A percentile compares a stretch with the other conserved stretches of the same genome.
Evolutionary conservation across 805 yeast genomes (phyloP).

Genomic region (Yamadazyma ubonensis): DNA sequence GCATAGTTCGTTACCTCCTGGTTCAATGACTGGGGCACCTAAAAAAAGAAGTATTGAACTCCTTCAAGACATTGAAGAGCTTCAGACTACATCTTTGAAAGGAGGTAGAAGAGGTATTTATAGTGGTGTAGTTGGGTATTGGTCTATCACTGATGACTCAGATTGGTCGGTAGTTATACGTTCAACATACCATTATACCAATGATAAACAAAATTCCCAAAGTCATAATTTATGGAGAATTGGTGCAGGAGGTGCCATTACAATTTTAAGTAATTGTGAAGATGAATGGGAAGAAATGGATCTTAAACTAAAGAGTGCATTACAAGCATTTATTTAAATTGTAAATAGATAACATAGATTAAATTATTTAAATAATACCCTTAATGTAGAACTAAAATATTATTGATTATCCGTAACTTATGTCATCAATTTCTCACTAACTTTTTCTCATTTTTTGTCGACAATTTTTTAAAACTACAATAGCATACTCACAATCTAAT

Average conservation of each 20-base stretch:
- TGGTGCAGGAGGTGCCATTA: conserved; percentile 99
- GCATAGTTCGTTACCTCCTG: conserved; percentile 85
- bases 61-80: conserved; percentile 56
- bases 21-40: conserved; percentile 99
- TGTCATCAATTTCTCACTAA: conserved; percentile 2
- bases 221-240: conserved; percentile 60
- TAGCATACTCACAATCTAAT: conserved; percentile 26
- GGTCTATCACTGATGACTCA: conserved; percentile 82
- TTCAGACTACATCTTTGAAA: conserved; percentile 29
- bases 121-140: conserved; percentile 94
- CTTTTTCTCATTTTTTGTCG: conserved; percentile 9
- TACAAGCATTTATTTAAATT: conserved; percentile 56
- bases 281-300: conserved; percentile 94
- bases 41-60: conserved; percentile 88
- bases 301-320: conserved; percentile 73
- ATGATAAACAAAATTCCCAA: conserved; percentile 39
- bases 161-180: conserved; percentile 97
- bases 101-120: conserved; percentile 75
- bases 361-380: too few species aligned
- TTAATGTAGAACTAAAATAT: too few species aligned
- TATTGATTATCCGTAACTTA: conserved; percentile 2
- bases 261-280: conserved; percentile 76
- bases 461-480: conserved; percentile 4
- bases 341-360: not conserved
- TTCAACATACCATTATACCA: conserved; percentile 66